Evolutionary conservation across 2,329 filamentous ascomycete species (phyloP).

Genomic region (Diaporthe sp.): DNA sequence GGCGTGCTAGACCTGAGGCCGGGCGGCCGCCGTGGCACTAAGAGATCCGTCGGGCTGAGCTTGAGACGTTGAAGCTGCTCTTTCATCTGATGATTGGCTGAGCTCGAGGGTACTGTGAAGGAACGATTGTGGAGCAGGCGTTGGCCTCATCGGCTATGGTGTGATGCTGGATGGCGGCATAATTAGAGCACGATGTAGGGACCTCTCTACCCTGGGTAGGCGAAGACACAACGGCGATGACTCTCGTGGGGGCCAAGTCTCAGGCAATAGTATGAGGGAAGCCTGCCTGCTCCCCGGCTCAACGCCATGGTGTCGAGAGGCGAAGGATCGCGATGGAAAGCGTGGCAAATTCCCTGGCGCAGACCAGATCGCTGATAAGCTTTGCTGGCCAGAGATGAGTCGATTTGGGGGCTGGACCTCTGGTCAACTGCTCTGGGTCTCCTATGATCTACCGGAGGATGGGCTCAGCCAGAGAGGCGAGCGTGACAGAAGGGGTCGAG

Average conservation of each 20-base stretch:
- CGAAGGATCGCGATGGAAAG: constrained; percentile 14
- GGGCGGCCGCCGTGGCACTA: constrained; percentile 39
- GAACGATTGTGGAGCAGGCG: constrained; percentile 35
- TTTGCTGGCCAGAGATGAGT: constrained; percentile 24
- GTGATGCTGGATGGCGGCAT: constrained; percentile 7
- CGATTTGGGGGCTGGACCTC: constrained; percentile 28
- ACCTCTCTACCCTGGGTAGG: not conserved
- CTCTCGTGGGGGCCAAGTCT: constrained; percentile 25
- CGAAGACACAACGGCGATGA: not conserved
- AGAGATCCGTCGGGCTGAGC: constrained; percentile 38
- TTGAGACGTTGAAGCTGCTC: constrained; percentile 8
- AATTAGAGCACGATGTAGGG: not conserved
- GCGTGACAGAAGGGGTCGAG: not conserved
- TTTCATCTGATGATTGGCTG: constrained; percentile 33
- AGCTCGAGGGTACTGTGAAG: not conserved
- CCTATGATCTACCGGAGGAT: constrained; percentile 10
- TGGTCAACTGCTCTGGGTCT: constrained; percentile 12
- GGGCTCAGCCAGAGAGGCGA: not conserved
- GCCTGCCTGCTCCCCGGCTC: not conserved
- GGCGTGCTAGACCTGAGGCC: constrained; percentile 22
- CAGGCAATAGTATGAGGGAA: constrained; percentile 27
- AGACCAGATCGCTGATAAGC: not conserved
- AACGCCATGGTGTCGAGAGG: not conserved
- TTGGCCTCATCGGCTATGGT: constrained; percentile 9
- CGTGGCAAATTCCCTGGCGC: constrained; percentile 31